These are phyloP conservation scores for Termitomyces bulborhizus DNA, from an alignment of 768 basidiomycete species.

Conservation along the genomic window DNA sequence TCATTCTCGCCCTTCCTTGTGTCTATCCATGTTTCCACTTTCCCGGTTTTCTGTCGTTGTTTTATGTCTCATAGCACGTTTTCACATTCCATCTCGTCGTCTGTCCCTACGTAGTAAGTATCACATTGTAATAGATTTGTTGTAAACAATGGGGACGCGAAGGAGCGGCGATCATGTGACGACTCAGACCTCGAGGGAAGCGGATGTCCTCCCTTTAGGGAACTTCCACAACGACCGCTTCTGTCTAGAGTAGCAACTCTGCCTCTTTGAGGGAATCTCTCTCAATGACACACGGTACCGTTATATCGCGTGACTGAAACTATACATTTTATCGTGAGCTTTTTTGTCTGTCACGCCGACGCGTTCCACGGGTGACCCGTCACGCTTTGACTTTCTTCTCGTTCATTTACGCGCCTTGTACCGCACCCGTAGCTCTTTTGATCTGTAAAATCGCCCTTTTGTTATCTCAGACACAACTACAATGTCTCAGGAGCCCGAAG, in stretches of 20 bases:
- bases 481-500: conserved; percentile 48
- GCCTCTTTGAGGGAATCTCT: too few relatives aligned
- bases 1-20: not conserved
- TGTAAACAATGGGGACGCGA: too few relatives aligned
- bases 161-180: too few relatives aligned
- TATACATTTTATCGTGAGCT: too few relatives aligned
- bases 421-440: conserved; percentile 1
- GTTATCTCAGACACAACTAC: not conserved
- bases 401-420: conserved; percentile 1
- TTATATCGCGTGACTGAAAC: too few relatives aligned
- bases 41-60: not conserved
- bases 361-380: conserved; percentile 4
- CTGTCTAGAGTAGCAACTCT: too few relatives aligned
- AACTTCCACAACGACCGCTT: too few relatives aligned
- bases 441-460: not conserved
- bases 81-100: not conserved
- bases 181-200: too few relatives aligned
- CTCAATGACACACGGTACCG: too few relatives aligned
- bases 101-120: not conserved
- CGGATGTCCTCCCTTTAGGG: too few relatives aligned
- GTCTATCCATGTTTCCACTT: not conserved
- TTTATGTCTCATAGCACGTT: not conserved
- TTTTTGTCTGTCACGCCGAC: not conserved
- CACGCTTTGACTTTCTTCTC: conserved; percentile 5
- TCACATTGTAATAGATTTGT: too few relatives aligned